These are phyloP conservation scores for Macadamia integrifolia DNA, from an alignment of 164 flowering plant species.

Conservation along the genomic window DNA sequence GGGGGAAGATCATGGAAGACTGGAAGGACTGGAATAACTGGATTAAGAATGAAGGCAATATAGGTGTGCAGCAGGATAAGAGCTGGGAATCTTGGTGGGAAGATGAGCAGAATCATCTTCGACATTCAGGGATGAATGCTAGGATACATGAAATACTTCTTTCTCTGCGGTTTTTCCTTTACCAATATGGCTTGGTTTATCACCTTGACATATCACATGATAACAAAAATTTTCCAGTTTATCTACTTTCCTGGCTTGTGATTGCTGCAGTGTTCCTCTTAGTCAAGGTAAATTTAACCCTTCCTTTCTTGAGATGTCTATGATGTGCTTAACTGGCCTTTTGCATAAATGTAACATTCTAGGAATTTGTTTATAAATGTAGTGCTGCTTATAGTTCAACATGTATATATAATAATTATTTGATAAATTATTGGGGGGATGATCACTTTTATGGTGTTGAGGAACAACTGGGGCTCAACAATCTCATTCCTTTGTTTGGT, in stretches of 20 bases:
- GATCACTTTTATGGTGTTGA: no score
- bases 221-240: slow-evolving; percentile 63
- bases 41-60: slow-evolving; percentile 85
- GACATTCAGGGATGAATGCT: slow-evolving; percentile 50
- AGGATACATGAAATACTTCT: slow-evolving; percentile 65
- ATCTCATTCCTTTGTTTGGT: no score
- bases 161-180: slow-evolving; percentile 79
- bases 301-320: not conserved
- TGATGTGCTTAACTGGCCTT: not conserved
- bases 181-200: slow-evolving; percentile 94
- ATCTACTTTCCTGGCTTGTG: slow-evolving; percentile 85
- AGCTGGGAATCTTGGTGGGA: slow-evolving; percentile 99
- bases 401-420: not conserved
- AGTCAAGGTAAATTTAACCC: slow-evolving; percentile 50
- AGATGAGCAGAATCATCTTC: slow-evolving; percentile 84
- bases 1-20: slow-evolving; percentile 84
- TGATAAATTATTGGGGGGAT: no score
- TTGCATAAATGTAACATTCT: not conserved
- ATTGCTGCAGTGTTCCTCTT: slow-evolving; percentile 52
- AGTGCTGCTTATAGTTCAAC: not conserved
- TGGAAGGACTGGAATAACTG: slow-evolving; percentile 97
- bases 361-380: not conserved
- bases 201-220: slow-evolving; percentile 82
- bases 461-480: no score
- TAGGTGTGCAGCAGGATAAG: slow-evolving; percentile 78